Evolutionary conservation across 2,329 filamentous ascomycete species (phyloP).

Genomic region (Erysiphe pulchra): DNA sequence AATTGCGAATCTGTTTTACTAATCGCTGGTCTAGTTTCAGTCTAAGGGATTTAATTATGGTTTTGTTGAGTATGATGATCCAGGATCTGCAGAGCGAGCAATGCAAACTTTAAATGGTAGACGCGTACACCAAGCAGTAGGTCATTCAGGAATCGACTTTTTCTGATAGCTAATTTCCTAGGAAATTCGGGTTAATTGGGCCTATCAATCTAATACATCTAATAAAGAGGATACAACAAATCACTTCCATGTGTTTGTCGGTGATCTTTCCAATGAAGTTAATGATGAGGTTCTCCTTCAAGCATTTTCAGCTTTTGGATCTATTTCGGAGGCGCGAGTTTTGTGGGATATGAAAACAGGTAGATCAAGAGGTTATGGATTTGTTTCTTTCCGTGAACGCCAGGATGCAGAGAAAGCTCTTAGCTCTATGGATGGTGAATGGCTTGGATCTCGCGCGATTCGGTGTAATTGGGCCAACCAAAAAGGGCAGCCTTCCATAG

Average conservation of each 20-base stretch:
- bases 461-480: conserved; percentile 99
- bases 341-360: conserved; percentile 99
- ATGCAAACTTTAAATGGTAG: conserved; percentile 94
- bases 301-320: conserved; percentile 88
- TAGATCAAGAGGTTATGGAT: conserved; percentile 87
- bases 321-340: conserved; percentile 87
- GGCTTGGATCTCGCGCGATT: conserved; percentile 92
- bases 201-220: conserved; percentile 82
- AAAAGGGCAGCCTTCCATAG: conserved; percentile 97
- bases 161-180: conserved; percentile 15
- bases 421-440: conserved; percentile 96
- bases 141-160: conserved; percentile 14
- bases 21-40: conserved; percentile 23
- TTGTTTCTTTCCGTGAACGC: conserved; percentile 89
- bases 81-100: conserved; percentile 80
- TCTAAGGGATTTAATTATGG: conserved; percentile 97
- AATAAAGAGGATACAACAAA: conserved; percentile 95
- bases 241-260: conserved; percentile 98
- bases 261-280: conserved; percentile 92
- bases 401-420: conserved; percentile 84
- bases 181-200: conserved; percentile 99
- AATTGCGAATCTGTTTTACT: conserved; percentile 4
- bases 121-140: conserved; percentile 80
- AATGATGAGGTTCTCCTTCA: conserved; percentile 87
- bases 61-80: conserved; percentile 96